Evolutionary conservation across 306 rosid species (phyloP), one percentile per base, ranked within the genome.

Genomic region (Vigna radiata): DNA sequence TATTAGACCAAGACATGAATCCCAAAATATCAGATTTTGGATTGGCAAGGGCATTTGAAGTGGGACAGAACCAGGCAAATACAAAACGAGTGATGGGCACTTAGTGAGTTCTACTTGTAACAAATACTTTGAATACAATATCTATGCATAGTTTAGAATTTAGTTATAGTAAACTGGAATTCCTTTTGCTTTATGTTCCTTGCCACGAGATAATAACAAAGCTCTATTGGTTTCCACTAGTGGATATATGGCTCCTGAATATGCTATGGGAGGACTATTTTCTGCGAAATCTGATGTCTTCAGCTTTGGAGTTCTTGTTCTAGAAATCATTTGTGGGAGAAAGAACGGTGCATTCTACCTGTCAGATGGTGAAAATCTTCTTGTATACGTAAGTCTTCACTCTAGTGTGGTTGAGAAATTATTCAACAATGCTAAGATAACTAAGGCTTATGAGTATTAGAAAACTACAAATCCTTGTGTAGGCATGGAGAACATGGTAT

Each of bases 241-340:
- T 19, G 89, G 87, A 72, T 87, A 87, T 64, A 85, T 85, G 83
- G 83, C 89, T 77, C 83, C 85, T 15, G 85, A 81, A 15, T 85
- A 85, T 23, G 84, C 80, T 9, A 81, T 81, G 83, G 76, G 47
- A 11, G 82, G 83, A 16, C 55, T 49, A 49, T 49, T 49, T 16
- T 49, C 55, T 16, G 55, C 16, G 18, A 49, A 49, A 49, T 49
- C 55, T 49, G 55, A 49, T 49, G 19, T 49, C 16, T 49, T 49
- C 19, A 49, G 55, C 21, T 50, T 85, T 58, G 84, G 86, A 7
- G 86, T 85, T n/a, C 72, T 85, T 43, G 13, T 78, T 11, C 33
- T 85, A 14, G 84, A 85, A 74, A 85, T 82, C 69, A 70, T 78
- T 15, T 62, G 60, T 23, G 83, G 84, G 33, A 78, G 66, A 59